Base-by-base conservation (phyloP, 2,329 filamentous ascomycete species). In the Sordariomycetes sp. region DNA sequence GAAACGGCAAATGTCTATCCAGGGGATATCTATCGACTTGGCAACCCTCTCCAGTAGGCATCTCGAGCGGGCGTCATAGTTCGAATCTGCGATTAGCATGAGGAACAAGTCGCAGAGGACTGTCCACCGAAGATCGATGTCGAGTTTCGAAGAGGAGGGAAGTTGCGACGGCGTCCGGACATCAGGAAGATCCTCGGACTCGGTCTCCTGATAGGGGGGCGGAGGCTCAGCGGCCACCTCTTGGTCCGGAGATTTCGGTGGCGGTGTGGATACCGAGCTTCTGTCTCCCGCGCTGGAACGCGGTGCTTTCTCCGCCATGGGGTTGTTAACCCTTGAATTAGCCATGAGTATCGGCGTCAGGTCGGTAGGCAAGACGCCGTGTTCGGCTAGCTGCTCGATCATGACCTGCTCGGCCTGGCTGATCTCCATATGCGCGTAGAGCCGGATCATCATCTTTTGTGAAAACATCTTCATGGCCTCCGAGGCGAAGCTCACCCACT, bases 341-440 rank as follows among this genome's bases (percentile, higher is more conserved):
- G 89, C 84, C 85, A 95, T 95, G 52, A 99, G 76, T 0, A 89
- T 82, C 0, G 89, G 86, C 0, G 90, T 91, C 59, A 99, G 75
- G 68, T 99, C 94, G 52, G 77, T 75, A 0, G 94, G 86, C 60
- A 90, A 77, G 7, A 99, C 90, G 4, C 92, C 94, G 71, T 99
- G 94, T 59, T 94, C 88, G 13, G 89, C 86, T 59, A 99, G 77
- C 70, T 99, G 94, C 72, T 99, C 94, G 63, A 99, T 96, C 94
- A 99, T 99, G 69, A 99, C 77, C 74, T 99, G 94, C 71, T 99
- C 94, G 15, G 82, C 85, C 24, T 86, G 76, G 65, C 85, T 90
- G 65, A 99, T 95, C 60, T 99, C 94, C 94, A 99, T 99, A 70
- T 99, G 94, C 13, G 83, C 76, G 69, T 97, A 99, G 13, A 99